Conservation (phyloP, 768 basidiomycete species). For the Tylopilus vinaceipallidus region DNA sequence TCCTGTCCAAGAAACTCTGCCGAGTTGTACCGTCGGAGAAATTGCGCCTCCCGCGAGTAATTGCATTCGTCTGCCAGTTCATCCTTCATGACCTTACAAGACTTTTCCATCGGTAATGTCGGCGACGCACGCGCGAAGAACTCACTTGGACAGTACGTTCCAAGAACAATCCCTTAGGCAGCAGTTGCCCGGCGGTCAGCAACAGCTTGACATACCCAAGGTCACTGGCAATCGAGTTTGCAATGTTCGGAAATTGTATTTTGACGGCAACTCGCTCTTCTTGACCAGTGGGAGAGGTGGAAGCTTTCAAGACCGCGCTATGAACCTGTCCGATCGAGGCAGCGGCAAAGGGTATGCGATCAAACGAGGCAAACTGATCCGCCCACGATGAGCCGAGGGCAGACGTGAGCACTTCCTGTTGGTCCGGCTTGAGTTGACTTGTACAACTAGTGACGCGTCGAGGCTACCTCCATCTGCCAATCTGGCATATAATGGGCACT, state of each 20-base stretch:
- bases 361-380: slow-evolving; percentile 68
- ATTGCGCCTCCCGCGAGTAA: slow-evolving; percentile 80
- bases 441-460: neutral
- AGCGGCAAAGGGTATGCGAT: slow-evolving; percentile 87
- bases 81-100: slow-evolving; percentile 73
- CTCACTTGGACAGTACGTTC: slow-evolving; percentile 78
- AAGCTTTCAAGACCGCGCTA: slow-evolving; percentile 56
- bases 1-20: slow-evolving; percentile 52
- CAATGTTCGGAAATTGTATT: slow-evolving; percentile 94
- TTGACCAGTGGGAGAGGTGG: slow-evolving; percentile 50
- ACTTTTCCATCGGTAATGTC: neutral
- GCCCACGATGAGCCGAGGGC: slow-evolving; percentile 79
- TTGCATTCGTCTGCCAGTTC: slow-evolving; percentile 94
- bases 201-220: slow-evolving; percentile 81
- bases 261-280: slow-evolving; percentile 74
- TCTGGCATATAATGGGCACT: slow-evolving; percentile 99
- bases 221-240: slow-evolving; percentile 82
- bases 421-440: neutral
- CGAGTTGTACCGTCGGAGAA: slow-evolving; percentile 58
- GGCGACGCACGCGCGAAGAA: neutral
- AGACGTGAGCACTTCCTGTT: slow-evolving; percentile 64
- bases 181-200: slow-evolving; percentile 71
- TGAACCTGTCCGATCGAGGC: slow-evolving; percentile 99
- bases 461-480: slow-evolving; percentile 90
- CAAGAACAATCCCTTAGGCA: slow-evolving; percentile 88